Evolutionary conservation across 1,284 basidiomycete genomes (phyloP), one percentile per base, ranked within the genome.

Genomic region (Leucoagaricus sp.): DNA sequence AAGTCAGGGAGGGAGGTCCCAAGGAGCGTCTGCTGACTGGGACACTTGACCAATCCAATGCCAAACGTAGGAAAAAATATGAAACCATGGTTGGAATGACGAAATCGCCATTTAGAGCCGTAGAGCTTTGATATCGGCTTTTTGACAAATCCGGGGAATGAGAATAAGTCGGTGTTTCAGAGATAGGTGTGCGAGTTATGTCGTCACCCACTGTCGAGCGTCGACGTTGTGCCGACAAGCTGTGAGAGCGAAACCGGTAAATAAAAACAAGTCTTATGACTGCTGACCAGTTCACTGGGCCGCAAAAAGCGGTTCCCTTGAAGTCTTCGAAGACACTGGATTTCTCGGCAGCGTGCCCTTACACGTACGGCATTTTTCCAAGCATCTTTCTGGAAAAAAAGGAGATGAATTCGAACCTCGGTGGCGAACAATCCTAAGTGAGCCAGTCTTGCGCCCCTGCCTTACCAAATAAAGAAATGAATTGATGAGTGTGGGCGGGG

Each of bases 111-210:
- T 57, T 49, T 19, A 19, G 34, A 19, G 49, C 17, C 25, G 44
- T 10, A 23, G 12, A 21, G 34, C 49, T 48, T 38, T 36, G 48
- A 46, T 51, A 25, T 51, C 49, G 49, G 49, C 28, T 34, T 8
- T 12, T 29, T 25, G 49, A 57, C 55, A 47, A 57, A 51, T 57
- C 42, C 33, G 49, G 55, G n/a, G 17, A 26, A 49, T 10, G n/a
- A 49, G 47, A 34, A 49, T 23, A 21, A 26, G 31, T 21, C 21
- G 28, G 36, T n/a, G n/a, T n/a, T n/a, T n/a, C n/a, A 10, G 23
- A 15, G n/a, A 21, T n/a, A 10, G 6, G 23, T 25, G 25, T 54
- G 13, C 17, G 34, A 40, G 45, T 47, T 44, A 5, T 44, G 41
- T 29, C 50, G 41, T 52, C 36, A 38, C 36, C 36, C 4, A 8